These are phyloP conservation scores for Coemansia sp. DNA, from an alignment of 192 early-diverging fungal species.

Conservation along the genomic window DNA sequence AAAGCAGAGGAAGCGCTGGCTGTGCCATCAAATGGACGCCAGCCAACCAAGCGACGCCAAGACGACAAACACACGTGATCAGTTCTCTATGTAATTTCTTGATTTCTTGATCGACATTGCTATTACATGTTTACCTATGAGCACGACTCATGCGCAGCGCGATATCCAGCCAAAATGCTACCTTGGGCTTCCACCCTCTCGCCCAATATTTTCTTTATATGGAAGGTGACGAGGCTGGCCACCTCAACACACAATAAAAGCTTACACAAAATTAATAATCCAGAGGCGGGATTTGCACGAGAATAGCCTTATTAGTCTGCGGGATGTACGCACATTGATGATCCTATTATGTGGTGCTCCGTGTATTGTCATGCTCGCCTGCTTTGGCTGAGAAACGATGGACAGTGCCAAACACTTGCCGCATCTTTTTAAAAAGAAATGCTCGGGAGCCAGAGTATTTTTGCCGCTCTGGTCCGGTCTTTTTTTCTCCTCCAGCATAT, in stretches of 20 bases:
- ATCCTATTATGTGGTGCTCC: conserved; percentile 3
- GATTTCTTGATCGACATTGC: too few relatives aligned
- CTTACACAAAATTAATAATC: neutral
- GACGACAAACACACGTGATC: neutral
- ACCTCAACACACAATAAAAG: neutral
- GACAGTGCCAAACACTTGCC: neutral
- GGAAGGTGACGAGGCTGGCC: neutral
- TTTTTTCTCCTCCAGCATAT: neutral
- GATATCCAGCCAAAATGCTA: too few relatives aligned
- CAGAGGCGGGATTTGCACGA: neutral
- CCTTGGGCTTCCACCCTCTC: neutral
- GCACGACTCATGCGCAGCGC: too few relatives aligned
- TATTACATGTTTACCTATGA: too few relatives aligned
- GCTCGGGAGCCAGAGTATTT: neutral
- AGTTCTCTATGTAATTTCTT: neutral
- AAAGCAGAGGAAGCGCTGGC: neutral
- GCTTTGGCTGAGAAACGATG: neutral
- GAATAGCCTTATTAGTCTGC: neutral
- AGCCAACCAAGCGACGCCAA: neutral
- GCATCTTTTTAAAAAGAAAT: neutral
- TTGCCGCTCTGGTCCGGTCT: neutral
- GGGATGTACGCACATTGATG: neutral
- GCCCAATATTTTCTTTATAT: neutral
- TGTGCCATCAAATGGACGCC: neutral
- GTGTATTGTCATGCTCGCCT: neutral